phyloP scores from a whole-genome alignment of 2,329 filamentous ascomycete species.

The Neofusicoccum parvum region DNA sequence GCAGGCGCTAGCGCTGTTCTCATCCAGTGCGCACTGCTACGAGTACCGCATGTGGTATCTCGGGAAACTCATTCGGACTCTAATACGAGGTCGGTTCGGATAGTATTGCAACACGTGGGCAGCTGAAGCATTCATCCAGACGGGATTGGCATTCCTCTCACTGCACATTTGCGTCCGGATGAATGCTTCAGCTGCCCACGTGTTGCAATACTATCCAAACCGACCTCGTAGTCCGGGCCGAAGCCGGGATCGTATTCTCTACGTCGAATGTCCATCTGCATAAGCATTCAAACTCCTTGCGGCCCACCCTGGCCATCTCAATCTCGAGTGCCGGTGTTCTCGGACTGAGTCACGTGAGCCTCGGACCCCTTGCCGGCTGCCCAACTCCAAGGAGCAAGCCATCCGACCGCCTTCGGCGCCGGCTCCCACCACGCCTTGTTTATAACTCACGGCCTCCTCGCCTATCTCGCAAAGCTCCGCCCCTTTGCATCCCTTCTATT shows the following conservation, averaged over 20 bases:
- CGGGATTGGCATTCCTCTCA: too few relatives aligned
- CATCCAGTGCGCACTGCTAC: too few relatives aligned
- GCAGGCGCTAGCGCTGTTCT: not conserved
- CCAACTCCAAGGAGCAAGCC: constrained; percentile 9
- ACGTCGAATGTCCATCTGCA: not conserved
- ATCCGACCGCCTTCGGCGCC: constrained; percentile 14
- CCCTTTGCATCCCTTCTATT: not conserved
- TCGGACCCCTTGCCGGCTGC: not conserved
- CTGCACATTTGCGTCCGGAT: not conserved
- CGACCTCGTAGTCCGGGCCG: too few relatives aligned
- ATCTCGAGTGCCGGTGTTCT: not conserved
- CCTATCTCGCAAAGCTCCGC: not conserved
- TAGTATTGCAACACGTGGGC: too few relatives aligned
- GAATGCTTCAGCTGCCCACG: not conserved
- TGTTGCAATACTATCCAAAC: too few relatives aligned
- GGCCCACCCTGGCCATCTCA: not conserved
- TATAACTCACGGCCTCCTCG: constrained; percentile 10
- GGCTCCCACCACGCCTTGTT: not conserved
- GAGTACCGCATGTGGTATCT: too few relatives aligned
- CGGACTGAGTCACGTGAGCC: not conserved
- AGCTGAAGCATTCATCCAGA: not conserved
- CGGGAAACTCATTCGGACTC: too few relatives aligned
- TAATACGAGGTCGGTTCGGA: too few relatives aligned
- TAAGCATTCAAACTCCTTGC: not conserved
- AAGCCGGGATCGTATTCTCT: too few relatives aligned